Evolutionary conservation across 176 grass and related monocot species (phyloP), one percentile per base, ranked within the genome.

Genomic region (Aegilops bicornis): DNA sequence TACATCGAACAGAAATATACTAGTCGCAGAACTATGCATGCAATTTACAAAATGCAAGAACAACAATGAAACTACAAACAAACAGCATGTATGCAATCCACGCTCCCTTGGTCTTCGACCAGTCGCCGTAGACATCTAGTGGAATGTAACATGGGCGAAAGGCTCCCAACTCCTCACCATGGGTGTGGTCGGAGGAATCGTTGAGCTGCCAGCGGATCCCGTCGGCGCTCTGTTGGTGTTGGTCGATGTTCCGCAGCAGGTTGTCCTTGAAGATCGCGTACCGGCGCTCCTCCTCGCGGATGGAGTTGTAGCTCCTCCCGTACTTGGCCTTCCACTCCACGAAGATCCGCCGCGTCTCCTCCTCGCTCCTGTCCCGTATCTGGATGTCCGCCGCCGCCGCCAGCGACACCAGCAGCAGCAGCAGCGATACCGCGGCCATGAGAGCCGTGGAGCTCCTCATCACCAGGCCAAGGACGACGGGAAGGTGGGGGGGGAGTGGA

Each of bases 191-290:
- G 50, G 50, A 54, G 50, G 7, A 54, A 19, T 54, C 7, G 50
- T 54, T 54, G 50, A 54, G 50, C 16, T 54, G 50, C 50, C 50
- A 0, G 4, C 0, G 11, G 62, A 69, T 35, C 14, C 14, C 14
- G 0, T 15, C 14, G 15, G 30, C 85, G 78, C 93, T 96, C 75
- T 93, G 91, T 63, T 29, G 24, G 14, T 93, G 91, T 63, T 29
- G 24, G 14, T 97, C 94, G 77, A 94, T 73, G 79, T 73, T 85
- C 45, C 85, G 86, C 13, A 94, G 92, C 16, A 97, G 92, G 48
- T 92, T 92, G 80, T 92, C 88, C 90, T 40, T 90, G 83, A 97
- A 97, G 32, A 83, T 73, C 90, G 73, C 25, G 77, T 84, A 92
- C 77, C 86, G 65, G 9, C 22, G 20, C 83, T 97, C 92, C 69